A percentile compares a stretch with the other conserved stretches of the same genome.
phyloP scores from a whole-genome alignment of 768 basidiomycete genomes.

The Panus rudis region DNA sequence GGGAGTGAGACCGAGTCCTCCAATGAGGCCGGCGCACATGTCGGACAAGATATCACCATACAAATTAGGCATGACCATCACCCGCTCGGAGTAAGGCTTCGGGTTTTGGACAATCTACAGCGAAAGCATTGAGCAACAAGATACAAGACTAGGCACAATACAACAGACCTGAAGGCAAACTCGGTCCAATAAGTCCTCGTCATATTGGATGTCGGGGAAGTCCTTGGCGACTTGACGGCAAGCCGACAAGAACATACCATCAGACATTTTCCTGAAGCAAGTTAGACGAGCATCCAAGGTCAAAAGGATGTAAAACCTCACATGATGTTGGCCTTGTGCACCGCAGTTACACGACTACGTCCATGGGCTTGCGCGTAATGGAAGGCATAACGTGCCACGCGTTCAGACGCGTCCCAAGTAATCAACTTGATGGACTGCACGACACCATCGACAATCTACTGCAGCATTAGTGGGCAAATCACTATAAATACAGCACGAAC shows the following conservation, averaged over 20 bases:
- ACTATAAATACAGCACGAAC: not conserved
- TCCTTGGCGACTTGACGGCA: slow-evolving; percentile 95
- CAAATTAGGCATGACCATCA: slow-evolving; percentile 99
- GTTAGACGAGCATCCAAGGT: not conserved
- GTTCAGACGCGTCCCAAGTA: slow-evolving; percentile 97
- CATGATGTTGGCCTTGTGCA: slow-evolving; percentile 99
- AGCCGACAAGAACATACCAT: slow-evolving; percentile 98
- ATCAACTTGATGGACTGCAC: slow-evolving; percentile 99
- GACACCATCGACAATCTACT: slow-evolving; percentile 93
- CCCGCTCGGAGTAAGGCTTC: slow-evolving; percentile 85
- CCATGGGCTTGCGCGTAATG: slow-evolving; percentile 89
- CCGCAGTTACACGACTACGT: slow-evolving; percentile 90
- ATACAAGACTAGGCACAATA: not conserved
- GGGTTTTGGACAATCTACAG: slow-evolving; percentile 86
- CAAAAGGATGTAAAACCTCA: slow-evolving; percentile 20
- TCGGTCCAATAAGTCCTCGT: slow-evolving; percentile 95
- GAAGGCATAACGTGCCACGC: slow-evolving; percentile 98
- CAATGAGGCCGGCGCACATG: slow-evolving; percentile 89
- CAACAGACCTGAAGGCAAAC: slow-evolving; percentile 79
- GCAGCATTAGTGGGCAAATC: slow-evolving; percentile 4
- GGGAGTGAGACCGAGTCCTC: slow-evolving; percentile 93
- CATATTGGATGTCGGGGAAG: slow-evolving; percentile 88
- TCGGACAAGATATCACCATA: slow-evolving; percentile 43
- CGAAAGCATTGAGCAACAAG: too few relatives aligned
- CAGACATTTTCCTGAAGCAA: slow-evolving; percentile 90